Evolutionary conservation across 1,139 yeast species (phyloP), one percentile per base, ranked within the genome.

Genomic region (Suhomyces bribrorum): DNA sequence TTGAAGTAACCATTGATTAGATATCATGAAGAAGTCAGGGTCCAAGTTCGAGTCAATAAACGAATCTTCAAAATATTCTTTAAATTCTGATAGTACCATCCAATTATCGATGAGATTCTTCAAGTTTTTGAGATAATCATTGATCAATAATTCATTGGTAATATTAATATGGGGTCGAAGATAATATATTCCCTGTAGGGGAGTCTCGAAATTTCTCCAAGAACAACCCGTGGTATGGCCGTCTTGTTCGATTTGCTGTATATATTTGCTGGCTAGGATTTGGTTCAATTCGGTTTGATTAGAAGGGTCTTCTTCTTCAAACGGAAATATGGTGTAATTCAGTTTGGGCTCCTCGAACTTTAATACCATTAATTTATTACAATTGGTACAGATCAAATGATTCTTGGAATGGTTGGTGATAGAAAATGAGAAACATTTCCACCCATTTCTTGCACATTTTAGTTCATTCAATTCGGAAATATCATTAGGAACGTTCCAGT

Each of bases 371-470:
- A 59, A 63, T 29, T 51, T 57, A 30, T 54, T 54, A 41, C 77
- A 71, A 17, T 57, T 52, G 0, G 64, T 54, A 44, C 77, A 71
- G 12, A 62, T 37, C 12, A 71, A 48, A 38, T 61, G 65, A 46
- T 69, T 70, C 41, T 60, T 62, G 14, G 53, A 41, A 34, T 49
- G 48, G 39, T 50, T 48, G 29, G 50, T 52, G 2, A 50, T 32
- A 1, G 65, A 52, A 15, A 62, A 52, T 4, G 68, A 56, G 3
- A 60, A 52, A 43, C 74, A 68, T 44, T 56, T 56, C 77, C 77
- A 71, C 3, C 77, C 77, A 37, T 66, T 62, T 34, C 64, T 47
- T 7, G 73, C 69, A 52, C 75, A 69, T 30, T 52, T 57, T 17
- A 70, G 54, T 45, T 69, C 75, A 31, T 52, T 62, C 23, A 70